Base-by-base conservation (phyloP, 2,329 filamentous ascomycete species). In the Hymenoscyphus fructigenus region DNA sequence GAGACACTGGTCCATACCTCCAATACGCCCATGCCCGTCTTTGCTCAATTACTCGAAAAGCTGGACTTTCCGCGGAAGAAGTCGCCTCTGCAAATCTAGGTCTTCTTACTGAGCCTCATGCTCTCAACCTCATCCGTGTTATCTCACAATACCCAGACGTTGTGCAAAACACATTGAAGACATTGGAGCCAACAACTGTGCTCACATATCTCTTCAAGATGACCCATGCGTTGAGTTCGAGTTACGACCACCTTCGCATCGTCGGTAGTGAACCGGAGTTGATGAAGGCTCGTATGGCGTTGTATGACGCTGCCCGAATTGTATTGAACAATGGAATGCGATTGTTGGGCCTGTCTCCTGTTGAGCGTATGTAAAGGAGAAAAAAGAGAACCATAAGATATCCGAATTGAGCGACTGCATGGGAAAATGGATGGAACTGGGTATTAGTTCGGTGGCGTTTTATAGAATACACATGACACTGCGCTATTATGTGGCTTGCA, bases 131-230 rank as follows among this genome's bases (percentile, higher is more conserved):
- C 47, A 83, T 92, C 69, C 87, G 93, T 36, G 83, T 91, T 57
- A 83, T 96, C n/a, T 84, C 89, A 9, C 90, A 93, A 75, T 96
- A 91, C 85, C 93, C 93, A 2, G 92, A 96, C 72, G 90, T 92
- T 5, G 87, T 96, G 65, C 82, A 89, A 74, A 94, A 94, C 78
- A 93, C 92, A 0, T 82, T 95, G 72, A 91, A 91, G 82, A 96
- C 91, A 0, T 84, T 93, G 26, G 93, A 96, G 76, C 88, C 89
- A 0, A 85, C 86, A 1, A 90, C 87, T 0, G 81, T 90, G 50
- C 78, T 91, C 44, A 79, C 79, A 2, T 92, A 94, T 76, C 82
- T 95, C 56, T 95, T 94, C 83, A 92, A 91, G 84, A 91, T 96
- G 88, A 91, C 91, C 2, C 92, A 96, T 78, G 82, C 86, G 29